A percentile compares a stretch with the other conserved stretches of the same genome.
phyloP scores from a whole-genome alignment of 1,284 basidiomycete genomes.

The Rhodotorula glutinis region DNA sequence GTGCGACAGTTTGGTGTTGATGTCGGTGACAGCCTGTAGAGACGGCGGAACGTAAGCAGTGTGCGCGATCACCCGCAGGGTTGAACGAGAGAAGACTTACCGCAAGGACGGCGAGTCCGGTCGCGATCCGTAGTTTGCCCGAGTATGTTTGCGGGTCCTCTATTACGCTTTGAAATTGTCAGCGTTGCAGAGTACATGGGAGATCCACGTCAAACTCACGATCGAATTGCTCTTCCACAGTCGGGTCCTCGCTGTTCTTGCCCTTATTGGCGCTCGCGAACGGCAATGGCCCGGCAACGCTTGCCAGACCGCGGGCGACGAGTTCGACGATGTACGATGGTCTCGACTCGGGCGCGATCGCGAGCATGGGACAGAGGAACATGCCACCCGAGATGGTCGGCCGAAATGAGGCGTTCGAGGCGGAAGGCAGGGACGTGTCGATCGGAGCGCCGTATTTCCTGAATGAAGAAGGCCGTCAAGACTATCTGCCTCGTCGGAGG shows the following conservation, averaged over 20 bases:
- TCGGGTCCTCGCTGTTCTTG: slow-evolving; percentile 34
- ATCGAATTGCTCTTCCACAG: slow-evolving; percentile 29
- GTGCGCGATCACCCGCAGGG: too few species aligned
- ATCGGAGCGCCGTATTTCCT: slow-evolving; percentile 31
- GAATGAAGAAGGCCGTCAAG: too few species aligned
- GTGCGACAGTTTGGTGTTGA: slow-evolving; percentile 1
- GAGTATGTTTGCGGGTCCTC: slow-evolving; percentile 43
- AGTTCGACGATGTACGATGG: slow-evolving; percentile 37
- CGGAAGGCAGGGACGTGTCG: slow-evolving; percentile 17
- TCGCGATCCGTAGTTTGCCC: slow-evolving; percentile 43
- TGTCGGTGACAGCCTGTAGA: neutral
- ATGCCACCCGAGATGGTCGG: slow-evolving; percentile 39
- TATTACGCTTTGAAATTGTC: neutral
- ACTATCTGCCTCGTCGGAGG: too few species aligned
- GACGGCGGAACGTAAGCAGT: too few species aligned
- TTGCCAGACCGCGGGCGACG: slow-evolving; percentile 31
- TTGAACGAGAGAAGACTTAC: slow-evolving; percentile 7
- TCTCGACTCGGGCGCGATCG: slow-evolving; percentile 35
- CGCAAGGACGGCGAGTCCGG: slow-evolving; percentile 43
- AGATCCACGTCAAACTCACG: neutral
- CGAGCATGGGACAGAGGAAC: slow-evolving; percentile 43
- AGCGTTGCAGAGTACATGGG: neutral
- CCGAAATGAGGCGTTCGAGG: slow-evolving; percentile 7
- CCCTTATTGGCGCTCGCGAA: slow-evolving; percentile 41
- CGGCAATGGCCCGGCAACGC: slow-evolving; percentile 38